Base-by-base conservation (phyloP, 2,329 filamentous ascomycete genomes). In the Mollisia scopiformis region DNA sequence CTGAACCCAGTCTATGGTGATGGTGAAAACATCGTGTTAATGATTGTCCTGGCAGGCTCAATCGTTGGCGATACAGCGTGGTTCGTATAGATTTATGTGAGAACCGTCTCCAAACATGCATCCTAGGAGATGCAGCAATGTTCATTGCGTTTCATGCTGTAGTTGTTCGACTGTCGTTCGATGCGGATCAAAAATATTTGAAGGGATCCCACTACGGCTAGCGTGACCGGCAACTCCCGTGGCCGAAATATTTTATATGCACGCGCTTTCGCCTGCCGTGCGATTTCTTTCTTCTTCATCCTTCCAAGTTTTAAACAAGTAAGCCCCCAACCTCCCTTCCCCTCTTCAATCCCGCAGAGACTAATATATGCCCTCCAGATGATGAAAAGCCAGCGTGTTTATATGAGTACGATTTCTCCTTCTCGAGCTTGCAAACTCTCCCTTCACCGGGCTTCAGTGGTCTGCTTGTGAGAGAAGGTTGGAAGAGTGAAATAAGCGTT, bases 231-330 rank as follows among this genome's bases (percentile, higher is more conserved):
- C 47, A 62, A 58, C 11, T 57, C 54, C 64, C 58, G 63, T 19
- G 6, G 4, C 52, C 14, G 49, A 57, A 67, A 52, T n/a, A n/a
- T n/a, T n/a, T n/a, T n/a, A 67, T 49, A 59, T 47, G 28, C 28
- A 27, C 16, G 13, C 43, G 23, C 13, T 47, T 73, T 73, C 56
- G 63, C 67, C 69, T 64, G 63, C 76, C 75, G 71, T 77, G 37
- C 56, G 35, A 60, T 62, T 68, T 63, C 77, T 79, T 82, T 77
- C 83, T 83, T 88, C 84, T 89, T 88, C 85, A 94, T 92, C 93
- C 92, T 96, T 97, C 93, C 93, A 92, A 91, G 93, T 97, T 96
- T 96, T 96, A 90, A 88, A 89, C 86, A 92, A 82, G 93, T 97
- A 83, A 86, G 93, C 87, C 65, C 65, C 63, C 68, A 59, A 39